phyloP scores from a whole-genome alignment of 2,329 filamentous ascomycete species.

The Thelonectria blattea region DNA sequence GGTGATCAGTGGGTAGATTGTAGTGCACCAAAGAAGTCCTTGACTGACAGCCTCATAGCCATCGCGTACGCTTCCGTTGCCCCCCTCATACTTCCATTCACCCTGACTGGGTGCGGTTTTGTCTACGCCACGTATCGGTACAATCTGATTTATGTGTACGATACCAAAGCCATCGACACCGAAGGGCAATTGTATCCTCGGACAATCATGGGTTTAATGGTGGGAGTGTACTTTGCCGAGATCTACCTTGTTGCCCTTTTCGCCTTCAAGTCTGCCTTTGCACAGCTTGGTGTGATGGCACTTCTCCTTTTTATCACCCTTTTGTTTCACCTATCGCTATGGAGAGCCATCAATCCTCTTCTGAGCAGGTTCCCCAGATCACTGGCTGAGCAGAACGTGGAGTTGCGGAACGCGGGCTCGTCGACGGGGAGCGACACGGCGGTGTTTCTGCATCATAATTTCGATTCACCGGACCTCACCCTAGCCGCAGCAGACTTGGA shows the following conservation, averaged over 20 bases:
- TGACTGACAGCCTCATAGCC: not conserved
- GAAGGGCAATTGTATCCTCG: constrained; percentile 4
- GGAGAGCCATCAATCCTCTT: not conserved
- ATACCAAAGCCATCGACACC: not conserved
- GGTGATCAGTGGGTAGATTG: not conserved
- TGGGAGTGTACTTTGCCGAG: not conserved
- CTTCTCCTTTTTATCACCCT: not conserved
- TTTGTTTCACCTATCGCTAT: not conserved
- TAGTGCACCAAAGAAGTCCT: not conserved
- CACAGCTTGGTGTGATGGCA: not conserved
- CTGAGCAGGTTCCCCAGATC: not conserved
- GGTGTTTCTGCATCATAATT: not conserved
- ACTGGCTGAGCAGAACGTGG: not conserved
- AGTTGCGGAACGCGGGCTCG: not conserved
- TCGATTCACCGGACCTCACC: too few species aligned
- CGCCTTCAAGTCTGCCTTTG: not conserved
- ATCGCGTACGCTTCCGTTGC: not conserved
- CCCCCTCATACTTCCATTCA: constrained; percentile 5
- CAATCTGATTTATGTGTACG: constrained; percentile 4
- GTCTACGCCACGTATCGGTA: constrained; percentile 1
- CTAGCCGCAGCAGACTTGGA: too few species aligned
- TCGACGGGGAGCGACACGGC: not conserved
- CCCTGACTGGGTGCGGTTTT: not conserved
- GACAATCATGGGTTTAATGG: not conserved
- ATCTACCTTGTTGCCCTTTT: not conserved